Evolutionary conservation across 805 yeast genomes (phyloP), one percentile per base, ranked within the genome.

Genomic region (Lipomyces sp.): DNA sequence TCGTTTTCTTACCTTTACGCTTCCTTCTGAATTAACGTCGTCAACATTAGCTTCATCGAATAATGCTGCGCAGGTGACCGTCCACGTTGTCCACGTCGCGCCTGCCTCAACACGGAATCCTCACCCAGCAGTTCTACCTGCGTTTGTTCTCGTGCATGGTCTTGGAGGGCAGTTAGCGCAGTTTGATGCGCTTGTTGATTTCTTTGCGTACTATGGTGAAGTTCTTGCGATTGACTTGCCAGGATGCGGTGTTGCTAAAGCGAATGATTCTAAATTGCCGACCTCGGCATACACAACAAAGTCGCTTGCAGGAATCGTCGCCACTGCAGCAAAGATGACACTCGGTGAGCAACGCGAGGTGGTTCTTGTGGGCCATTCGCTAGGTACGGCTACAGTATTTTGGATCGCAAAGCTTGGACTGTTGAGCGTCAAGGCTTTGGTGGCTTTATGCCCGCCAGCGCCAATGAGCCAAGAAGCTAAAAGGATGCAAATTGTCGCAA

Each of bases 121-220:
- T 8, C 46, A 40, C 31, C 55, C 58, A 5, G 52, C 49, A 6
- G n/a, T 28, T 18, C 40, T 80, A 36, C 95, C 95, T 0, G 70
- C 82, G 2, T 66, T 84, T 4, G 68, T 87, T 2, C 78, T 88
- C 49, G 63, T 90, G 18, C 97, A 89, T 70, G 98, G 98, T 0
- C 67, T 91, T 19, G 98, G 97, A 1, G 98, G 98, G 1, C 91
- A 83, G 60, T 71, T 86, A 64, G 79, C 87, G 21, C 96, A 89
- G 65, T 90, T 90, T 65, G 93, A 86, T 61, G 81, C 83, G 1
- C 69, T 86, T 34, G 68, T 86, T 6, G 82, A 80, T 24, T 71
- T 79, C 45, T 78, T 86, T 58, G 70, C 83, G 31, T 81, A 78
- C 57, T 77, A 81, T 55, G 77, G 80, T 53, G 83, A 80, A 49